phyloP scores from a whole-genome alignment of 495 filamentous ascomycete genomes.

The Oidiodendron maius region DNA sequence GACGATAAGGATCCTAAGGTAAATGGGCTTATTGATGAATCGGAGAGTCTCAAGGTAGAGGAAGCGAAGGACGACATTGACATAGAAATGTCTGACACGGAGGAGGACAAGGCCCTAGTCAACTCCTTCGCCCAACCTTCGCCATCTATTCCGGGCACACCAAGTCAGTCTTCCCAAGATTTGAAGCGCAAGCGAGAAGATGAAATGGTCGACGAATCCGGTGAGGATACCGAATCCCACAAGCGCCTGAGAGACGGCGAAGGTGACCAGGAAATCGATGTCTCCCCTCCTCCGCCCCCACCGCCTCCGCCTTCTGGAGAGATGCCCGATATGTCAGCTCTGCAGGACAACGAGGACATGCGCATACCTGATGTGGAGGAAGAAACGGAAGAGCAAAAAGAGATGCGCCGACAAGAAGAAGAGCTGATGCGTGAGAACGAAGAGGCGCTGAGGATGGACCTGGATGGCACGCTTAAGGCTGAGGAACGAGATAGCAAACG shows the following conservation, averaged over 20 bases:
- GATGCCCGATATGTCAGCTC: conserved; percentile 5
- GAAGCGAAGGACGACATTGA: conserved; percentile 31
- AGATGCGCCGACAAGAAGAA: conserved; percentile 20
- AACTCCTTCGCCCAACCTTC: conserved; percentile 1
- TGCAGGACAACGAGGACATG: not conserved
- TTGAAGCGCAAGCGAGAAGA: conserved; percentile 60
- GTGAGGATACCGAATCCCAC: conserved; percentile 27
- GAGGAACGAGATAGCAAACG: not conserved
- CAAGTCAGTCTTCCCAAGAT: conserved; percentile 22
- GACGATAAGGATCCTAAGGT: conserved; percentile 24
- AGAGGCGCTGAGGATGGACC: conserved; percentile 15
- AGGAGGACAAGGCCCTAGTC: conserved; percentile 27
- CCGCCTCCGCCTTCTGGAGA: conserved; percentile 18
- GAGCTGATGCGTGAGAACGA: conserved; percentile 21
- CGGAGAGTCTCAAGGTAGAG: conserved; percentile 13
- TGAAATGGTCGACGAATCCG: conserved; percentile 18
- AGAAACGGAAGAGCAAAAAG: conserved; percentile 20
- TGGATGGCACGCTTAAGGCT: not conserved
- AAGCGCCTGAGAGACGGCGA: conserved; percentile 48
- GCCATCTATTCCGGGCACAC: not conserved
- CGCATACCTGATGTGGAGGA: conserved; percentile 1
- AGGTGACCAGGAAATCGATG: not conserved
- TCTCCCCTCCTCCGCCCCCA: conserved; percentile 20
- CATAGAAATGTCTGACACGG: conserved; percentile 53
- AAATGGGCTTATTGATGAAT: conserved; percentile 23